A percentile compares a stretch with the other conserved stretches of the same genome.
phyloP scores from a whole-genome alignment of 805 yeast species.

The Pichia manshurica region DNA sequence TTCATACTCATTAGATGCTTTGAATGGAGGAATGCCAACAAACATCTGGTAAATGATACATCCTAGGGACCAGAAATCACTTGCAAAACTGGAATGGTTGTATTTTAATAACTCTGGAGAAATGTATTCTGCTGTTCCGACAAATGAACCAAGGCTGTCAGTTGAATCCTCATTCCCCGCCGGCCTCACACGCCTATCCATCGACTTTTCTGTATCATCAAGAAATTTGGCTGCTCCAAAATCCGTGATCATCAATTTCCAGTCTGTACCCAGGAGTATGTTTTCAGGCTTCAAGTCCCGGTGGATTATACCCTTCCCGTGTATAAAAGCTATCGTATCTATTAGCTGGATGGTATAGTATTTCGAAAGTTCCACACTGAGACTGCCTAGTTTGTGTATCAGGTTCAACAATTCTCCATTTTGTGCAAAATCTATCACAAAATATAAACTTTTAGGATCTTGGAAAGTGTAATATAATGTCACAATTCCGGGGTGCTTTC shows the following conservation, averaged over 20 bases:
- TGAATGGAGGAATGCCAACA: slow-evolving; percentile 83
- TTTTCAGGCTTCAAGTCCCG: slow-evolving; percentile 95
- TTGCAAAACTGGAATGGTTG: slow-evolving; percentile 75
- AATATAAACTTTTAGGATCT: slow-evolving; percentile 79
- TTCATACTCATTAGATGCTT: slow-evolving; percentile 76
- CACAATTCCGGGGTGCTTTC: slow-evolving; percentile 92
- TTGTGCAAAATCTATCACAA: slow-evolving; percentile 90
- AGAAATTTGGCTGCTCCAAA: slow-evolving; percentile 95
- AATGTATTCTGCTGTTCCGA: slow-evolving; percentile 96
- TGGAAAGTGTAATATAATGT: slow-evolving; percentile 91
- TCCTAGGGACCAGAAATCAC: slow-evolving; percentile 94
- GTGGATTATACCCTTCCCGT: slow-evolving; percentile 83
- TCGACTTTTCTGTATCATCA: slow-evolving; percentile 24
- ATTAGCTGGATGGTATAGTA: slow-evolving; percentile 82
- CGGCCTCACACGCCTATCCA: neutral
- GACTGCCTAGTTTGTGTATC: slow-evolving; percentile 69
- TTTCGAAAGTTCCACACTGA: slow-evolving; percentile 67
- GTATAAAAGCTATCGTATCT: slow-evolving; percentile 89
- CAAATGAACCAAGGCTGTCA: slow-evolving; percentile 65
- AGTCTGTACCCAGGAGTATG: slow-evolving; percentile 74
- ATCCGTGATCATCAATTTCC: slow-evolving; percentile 88
- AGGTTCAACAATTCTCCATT: slow-evolving; percentile 88
- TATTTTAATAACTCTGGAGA: slow-evolving; percentile 81
- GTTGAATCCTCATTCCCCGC: slow-evolving; percentile 8
- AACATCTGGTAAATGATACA: slow-evolving; percentile 81